A percentile compares a stretch with the other conserved stretches of the same genome.
These are phyloP conservation scores for Eremothecium gossypii DNA, from an alignment of 1,139 yeast genomes.

Conservation along the genomic window DNA sequence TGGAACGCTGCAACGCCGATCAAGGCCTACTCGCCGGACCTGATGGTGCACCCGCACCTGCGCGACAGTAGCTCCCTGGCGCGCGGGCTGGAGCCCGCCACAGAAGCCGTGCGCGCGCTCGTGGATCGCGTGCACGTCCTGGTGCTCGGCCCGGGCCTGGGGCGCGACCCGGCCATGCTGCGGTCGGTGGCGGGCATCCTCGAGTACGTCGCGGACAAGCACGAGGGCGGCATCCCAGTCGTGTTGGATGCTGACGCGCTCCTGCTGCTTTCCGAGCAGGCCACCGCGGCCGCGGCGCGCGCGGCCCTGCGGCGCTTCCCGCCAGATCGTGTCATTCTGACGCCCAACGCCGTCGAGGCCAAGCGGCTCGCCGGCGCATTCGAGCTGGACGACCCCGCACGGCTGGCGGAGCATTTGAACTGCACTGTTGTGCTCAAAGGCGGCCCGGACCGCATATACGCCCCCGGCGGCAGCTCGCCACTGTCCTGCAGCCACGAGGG, in stretches of 20 bases:
- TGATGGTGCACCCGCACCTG: constrained; percentile 93
- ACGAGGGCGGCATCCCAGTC: constrained; percentile 44
- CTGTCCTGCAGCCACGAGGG: constrained; percentile 45
- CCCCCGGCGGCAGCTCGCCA: constrained; percentile 37
- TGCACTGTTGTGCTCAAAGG: constrained; percentile 74
- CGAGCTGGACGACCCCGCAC: constrained; percentile 33
- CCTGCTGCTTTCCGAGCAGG: constrained; percentile 33
- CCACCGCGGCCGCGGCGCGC: constrained; percentile 13
- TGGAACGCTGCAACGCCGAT: constrained; percentile 67
- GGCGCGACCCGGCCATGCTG: constrained; percentile 67
- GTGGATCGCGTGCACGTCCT: constrained; percentile 67
- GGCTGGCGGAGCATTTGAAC: constrained; percentile 49
- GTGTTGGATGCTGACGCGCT: constrained; percentile 88
- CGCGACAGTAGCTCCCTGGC: constrained; percentile 14
- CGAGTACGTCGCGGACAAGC: constrained; percentile 31
- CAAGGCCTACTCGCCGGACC: constrained; percentile 81
- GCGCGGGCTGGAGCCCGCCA: constrained; percentile 28
- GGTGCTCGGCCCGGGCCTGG: constrained; percentile 91
- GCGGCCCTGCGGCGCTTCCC: constrained; percentile 44
- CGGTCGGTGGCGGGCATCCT: constrained; percentile 50
- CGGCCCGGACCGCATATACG: constrained; percentile 46
- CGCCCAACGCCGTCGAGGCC: constrained; percentile 89
- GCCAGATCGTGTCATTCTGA: constrained; percentile 38
- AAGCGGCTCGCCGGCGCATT: constrained; percentile 49
- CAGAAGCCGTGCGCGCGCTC: constrained; percentile 47